phyloP scores from a whole-genome alignment of 305 asterid genomes.

The Plantago lanceolata region DNA sequence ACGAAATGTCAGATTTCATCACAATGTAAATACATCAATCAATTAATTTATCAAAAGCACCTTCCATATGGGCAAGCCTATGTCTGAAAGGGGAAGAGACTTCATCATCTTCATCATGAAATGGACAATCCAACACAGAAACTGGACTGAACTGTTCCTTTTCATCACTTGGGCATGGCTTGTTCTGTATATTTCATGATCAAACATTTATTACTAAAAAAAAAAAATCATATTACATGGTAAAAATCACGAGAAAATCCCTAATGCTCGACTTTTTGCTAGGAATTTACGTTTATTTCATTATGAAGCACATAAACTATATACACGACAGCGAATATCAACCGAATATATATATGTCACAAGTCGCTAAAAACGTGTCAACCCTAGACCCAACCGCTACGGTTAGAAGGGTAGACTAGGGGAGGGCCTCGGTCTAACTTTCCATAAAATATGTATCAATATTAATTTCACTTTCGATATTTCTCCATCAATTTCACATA shows the following conservation, averaged over 20 bases:
- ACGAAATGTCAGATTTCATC: background rate
- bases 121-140: conserved; percentile 71
- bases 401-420: no score
- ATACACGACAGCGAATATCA: no score
- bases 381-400: no score
- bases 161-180: conserved; percentile 49
- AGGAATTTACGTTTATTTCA: no score
- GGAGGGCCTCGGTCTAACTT: no score
- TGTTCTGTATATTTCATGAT: conserved; percentile 28
- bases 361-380: background rate
- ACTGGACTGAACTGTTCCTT: conserved; percentile 86
- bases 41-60: background rate
- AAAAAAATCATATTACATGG: background rate
- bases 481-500: no score
- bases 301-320: no score
- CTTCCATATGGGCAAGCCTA: conserved; percentile 50
- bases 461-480: no score
- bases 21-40: background rate
- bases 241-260: background rate
- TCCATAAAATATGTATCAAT: no score
- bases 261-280: no score
- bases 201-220: background rate
- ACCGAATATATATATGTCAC: background rate
- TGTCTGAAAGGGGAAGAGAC: conserved; percentile 62
- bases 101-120: conserved; percentile 63